Evolutionary conservation across 352 stramenopile species (phyloP).

Genomic region (Pythium aphanidermatum): DNA sequence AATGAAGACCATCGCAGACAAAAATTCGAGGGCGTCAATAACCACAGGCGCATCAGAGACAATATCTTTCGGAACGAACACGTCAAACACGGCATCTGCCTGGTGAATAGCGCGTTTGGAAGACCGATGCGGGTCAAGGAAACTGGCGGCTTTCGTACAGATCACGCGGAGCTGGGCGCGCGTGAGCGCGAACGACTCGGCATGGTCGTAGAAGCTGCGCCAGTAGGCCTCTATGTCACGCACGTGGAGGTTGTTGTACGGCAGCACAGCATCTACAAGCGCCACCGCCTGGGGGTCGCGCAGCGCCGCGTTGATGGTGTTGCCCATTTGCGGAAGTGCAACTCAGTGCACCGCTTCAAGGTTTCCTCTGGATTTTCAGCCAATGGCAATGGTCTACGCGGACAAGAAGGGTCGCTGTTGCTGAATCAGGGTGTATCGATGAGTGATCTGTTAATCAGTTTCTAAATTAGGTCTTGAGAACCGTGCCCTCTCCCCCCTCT

Average conservation of each 20-base stretch:
- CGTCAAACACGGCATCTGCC: constrained; percentile 47
- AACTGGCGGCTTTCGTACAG: constrained; percentile 40
- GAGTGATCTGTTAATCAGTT: too few relatives aligned
- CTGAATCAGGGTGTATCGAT: neutral
- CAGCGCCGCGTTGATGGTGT: constrained; percentile 43
- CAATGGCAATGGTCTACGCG: constrained; percentile 13
- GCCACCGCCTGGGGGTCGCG: constrained; percentile 33
- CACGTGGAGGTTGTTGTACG: constrained; percentile 70
- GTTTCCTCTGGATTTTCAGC: constrained; percentile 9
- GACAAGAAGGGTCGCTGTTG: neutral
- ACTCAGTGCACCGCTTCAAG: constrained; percentile 13
- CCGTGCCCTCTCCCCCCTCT: neutral
- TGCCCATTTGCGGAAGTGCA: constrained; percentile 34
- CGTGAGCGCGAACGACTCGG: constrained; percentile 61
- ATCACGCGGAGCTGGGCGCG: constrained; percentile 52
- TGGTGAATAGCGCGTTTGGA: constrained; percentile 33
- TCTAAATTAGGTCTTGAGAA: too few relatives aligned
- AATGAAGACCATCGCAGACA: constrained; percentile 69
- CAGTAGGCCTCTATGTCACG: constrained; percentile 75
- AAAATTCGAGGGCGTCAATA: constrained; percentile 78
- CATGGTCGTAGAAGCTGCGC: constrained; percentile 79
- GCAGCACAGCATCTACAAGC: constrained; percentile 51
- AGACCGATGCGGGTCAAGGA: constrained; percentile 33
- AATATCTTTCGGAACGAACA: constrained; percentile 27
- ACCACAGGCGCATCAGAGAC: too few relatives aligned